A percentile compares a stretch with the other conserved stretches of the same genome.
phyloP scores from a whole-genome alignment of 2,329 filamentous ascomycete species.

The Elsinoe perseae region DNA sequence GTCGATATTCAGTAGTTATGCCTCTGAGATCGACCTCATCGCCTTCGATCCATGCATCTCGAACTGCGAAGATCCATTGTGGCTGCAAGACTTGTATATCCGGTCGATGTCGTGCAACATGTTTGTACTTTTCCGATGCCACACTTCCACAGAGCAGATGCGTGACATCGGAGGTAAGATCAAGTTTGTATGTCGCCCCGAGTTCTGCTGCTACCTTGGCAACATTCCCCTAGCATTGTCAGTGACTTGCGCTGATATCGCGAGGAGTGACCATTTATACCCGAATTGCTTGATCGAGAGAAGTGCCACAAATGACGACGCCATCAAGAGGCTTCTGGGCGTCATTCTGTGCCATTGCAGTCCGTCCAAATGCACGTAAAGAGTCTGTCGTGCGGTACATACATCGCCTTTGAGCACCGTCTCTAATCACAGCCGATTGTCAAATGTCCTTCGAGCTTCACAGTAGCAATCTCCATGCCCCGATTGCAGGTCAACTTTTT shows the following conservation, averaged over 20 bases:
- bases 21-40: constrained; percentile 63
- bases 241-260: background rate
- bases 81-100: constrained; percentile 77
- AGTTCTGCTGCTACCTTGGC: constrained; percentile 64
- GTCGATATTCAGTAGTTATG: constrained; percentile 59
- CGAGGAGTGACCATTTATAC: constrained; percentile 21
- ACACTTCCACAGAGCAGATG: constrained; percentile 87
- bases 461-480: background rate
- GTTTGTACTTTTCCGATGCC: constrained; percentile 87
- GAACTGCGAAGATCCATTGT: constrained; percentile 77
- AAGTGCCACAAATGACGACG: constrained; percentile 30
- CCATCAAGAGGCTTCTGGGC: constrained; percentile 52
- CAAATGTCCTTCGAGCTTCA: too few relatives aligned
- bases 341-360: background rate
- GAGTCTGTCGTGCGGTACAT: too few relatives aligned
- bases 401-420: background rate
- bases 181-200: constrained; percentile 78
- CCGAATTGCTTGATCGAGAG: constrained; percentile 28
- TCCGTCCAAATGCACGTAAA: background rate
- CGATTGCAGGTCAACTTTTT: background rate
- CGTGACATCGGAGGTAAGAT: constrained; percentile 91
- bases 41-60: constrained; percentile 71
- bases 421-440: too few relatives aligned
- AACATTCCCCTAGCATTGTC: constrained; percentile 23
- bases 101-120: constrained; percentile 80